Conservation (phyloP, 2,329 filamentous ascomycete genomes). For the Monosporascus sp. region DNA sequence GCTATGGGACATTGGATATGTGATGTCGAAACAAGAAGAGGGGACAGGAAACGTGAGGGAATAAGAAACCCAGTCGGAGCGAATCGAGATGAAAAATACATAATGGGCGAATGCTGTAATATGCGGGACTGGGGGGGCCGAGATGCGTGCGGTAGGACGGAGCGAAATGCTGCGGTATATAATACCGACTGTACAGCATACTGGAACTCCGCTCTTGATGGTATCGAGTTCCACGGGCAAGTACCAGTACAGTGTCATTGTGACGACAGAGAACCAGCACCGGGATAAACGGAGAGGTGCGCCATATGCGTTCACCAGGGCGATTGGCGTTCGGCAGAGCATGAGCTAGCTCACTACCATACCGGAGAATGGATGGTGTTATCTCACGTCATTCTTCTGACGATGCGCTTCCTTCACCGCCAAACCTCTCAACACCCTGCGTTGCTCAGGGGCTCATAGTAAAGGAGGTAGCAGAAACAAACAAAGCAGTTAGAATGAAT, state of each 20-base stretch:
- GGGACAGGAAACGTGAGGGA: neutral
- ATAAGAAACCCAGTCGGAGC: neutral
- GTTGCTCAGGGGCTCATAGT: constrained; percentile 1
- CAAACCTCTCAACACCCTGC: constrained; percentile 2
- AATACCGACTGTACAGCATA: neutral
- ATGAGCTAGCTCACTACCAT: constrained; percentile 4
- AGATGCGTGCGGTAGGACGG: neutral
- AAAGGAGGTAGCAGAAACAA: constrained; percentile 1
- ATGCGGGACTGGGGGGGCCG: neutral
- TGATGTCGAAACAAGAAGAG: neutral
- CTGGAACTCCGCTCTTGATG: neutral
- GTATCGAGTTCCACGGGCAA: neutral
- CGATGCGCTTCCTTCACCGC: constrained; percentile 11
- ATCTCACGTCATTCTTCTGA: constrained; percentile 9
- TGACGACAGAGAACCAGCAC: neutral
- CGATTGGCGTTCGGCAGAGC: neutral
- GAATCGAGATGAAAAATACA: neutral
- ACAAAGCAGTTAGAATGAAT: constrained; percentile 5
- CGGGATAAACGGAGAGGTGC: neutral
- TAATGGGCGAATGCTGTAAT: neutral
- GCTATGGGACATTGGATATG: neutral
- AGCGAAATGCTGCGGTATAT: neutral
- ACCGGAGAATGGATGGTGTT: constrained; percentile 10
- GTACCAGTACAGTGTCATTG: neutral
- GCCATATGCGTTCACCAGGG: neutral